These are phyloP conservation scores for Nannochloris sp. DNA, from an alignment of 139 green algal genomes.

Conservation along the genomic window DNA sequence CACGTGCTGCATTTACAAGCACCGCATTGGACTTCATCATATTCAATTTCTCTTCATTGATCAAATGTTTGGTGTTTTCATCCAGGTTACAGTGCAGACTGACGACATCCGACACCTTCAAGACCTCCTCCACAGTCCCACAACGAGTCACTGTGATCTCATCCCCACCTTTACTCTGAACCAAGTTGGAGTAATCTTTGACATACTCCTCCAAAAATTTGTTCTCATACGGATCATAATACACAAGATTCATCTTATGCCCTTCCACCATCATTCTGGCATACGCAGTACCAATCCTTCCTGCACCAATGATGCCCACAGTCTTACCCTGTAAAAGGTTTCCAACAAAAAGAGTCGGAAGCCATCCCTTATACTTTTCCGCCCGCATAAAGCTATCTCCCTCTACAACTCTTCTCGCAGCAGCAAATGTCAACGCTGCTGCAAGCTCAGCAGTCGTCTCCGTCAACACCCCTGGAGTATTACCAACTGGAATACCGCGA, in stretches of 20 bases:
- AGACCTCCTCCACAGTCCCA: constrained; percentile 86
- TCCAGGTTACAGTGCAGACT: constrained; percentile 92
- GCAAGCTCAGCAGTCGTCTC: constrained; percentile 97
- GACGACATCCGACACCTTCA: constrained; percentile 76
- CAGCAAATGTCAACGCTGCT: constrained; percentile 82
- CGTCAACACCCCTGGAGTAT: constrained; percentile 93
- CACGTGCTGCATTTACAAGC: constrained; percentile 88
- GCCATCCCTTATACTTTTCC: constrained; percentile 91
- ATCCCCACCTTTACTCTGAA: constrained; percentile 62
- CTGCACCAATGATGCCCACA: constrained; percentile 92
- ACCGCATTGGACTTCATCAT: constrained; percentile 92
- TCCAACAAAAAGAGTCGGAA: constrained; percentile 90
- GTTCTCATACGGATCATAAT: constrained; percentile 94
- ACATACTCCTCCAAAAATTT: constrained; percentile 62
- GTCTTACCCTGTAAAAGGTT: constrained; percentile 77
- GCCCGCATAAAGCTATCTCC: constrained; percentile 94
- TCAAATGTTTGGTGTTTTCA: constrained; percentile 81
- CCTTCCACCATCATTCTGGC: constrained; percentile 97
- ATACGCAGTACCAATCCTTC: constrained; percentile 88
- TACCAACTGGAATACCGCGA: constrained; percentile 87
- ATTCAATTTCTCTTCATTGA: constrained; percentile 80
- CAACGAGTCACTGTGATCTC: constrained; percentile 57
- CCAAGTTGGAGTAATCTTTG: constrained; percentile 69
- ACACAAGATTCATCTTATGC: constrained; percentile 98
- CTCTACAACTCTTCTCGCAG: constrained; percentile 83